phyloP scores from a whole-genome alignment of 208 protist genomes.

The Leishmania gerbilli region DNA sequence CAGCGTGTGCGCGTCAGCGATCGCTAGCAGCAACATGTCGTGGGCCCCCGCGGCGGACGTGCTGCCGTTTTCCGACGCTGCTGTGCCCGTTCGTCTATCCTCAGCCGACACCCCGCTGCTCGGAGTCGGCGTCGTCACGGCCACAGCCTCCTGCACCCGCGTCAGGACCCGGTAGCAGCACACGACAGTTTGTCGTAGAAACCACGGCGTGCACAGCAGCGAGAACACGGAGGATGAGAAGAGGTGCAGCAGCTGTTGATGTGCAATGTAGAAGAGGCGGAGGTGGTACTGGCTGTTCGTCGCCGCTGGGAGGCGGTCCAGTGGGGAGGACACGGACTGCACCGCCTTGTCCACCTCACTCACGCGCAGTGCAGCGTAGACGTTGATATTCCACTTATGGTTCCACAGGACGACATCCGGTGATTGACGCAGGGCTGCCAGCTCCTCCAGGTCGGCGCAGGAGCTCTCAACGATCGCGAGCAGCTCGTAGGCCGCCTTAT shows the following conservation, averaged over 20 bases:
- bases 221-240: slow-evolving; percentile 27
- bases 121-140: background rate
- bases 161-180: slow-evolving; percentile 33
- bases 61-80: background rate
- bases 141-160: slow-evolving; percentile 25
- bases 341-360: slow-evolving; percentile 56
- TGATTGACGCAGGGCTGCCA: slow-evolving; percentile 52
- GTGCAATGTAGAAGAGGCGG: slow-evolving; percentile 29
- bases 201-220: slow-evolving; percentile 30
- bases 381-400: slow-evolving; percentile 90
- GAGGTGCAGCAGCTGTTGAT: slow-evolving; percentile 33
- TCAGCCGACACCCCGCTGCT: background rate
- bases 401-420: slow-evolving; percentile 77
- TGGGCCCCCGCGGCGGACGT: background rate
- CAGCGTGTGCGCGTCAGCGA: slow-evolving; percentile 24
- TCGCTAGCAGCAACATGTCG: slow-evolving; percentile 21
- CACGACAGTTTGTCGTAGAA: slow-evolving; percentile 27
- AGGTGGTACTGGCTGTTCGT: slow-evolving; percentile 20
- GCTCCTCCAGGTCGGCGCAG: slow-evolving; percentile 66
- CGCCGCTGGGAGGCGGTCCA: slow-evolving; percentile 23
- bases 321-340: slow-evolving; percentile 24
- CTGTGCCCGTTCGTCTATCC: background rate
- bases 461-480: slow-evolving; percentile 49
- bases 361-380: slow-evolving; percentile 71
- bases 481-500: slow-evolving; percentile 67